Evolutionary conservation across 1,284 basidiomycete species (phyloP), one percentile per base, ranked within the genome.

Genomic region (Macrocystidia cucumis): DNA sequence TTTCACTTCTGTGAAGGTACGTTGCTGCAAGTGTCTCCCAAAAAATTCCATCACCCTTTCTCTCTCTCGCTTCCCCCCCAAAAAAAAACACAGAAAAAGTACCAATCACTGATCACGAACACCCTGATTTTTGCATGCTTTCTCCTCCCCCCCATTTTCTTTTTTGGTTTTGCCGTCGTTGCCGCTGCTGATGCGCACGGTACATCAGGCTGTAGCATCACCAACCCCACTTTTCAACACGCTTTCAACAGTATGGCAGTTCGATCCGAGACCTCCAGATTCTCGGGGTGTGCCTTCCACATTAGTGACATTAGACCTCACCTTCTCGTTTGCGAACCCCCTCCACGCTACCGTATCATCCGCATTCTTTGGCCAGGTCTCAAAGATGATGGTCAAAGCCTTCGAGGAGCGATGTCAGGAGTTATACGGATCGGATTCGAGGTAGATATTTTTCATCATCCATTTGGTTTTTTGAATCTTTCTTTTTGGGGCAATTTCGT

Each of bases 311-410:
- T 71, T 91, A 40, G 84, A 91, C 46, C 67, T 98, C 20, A 69
- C 73, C 1, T 98, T 89, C 55, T 78, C 84, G 16, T 98, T 98
- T 52, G 71, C 84, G 28, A 93, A 83, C 53, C 91, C 91, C 0
- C 48, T 95, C 23, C 84, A 97, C 53, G 85, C 88, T 1, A 72
- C 80, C 1, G 72, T 92, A 12, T 88, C 88, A 3, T 72, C 81
- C 16, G 67, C 80, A 8, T 90, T 96, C 49, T 90, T 97, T 51
- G 84, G 84, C 14, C 78, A 85, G 52, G 83, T 96, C 6, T 89
- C 88, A 5, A 76, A 76, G 43, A 71, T 85, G 59, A 97, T 96
- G 90, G 83, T 97, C 16, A 67, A 83, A 41, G 92, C 92, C 3
- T 98, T 98, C 50, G 89, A 96, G 58, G 66, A 82, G 46, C 70